Percentiles rank a stretch among this genome's conserved stretches.
Conservation (phyloP, 2,329 filamentous ascomycete genomes). For the Aspergillus pseudotamarii region DNA sequence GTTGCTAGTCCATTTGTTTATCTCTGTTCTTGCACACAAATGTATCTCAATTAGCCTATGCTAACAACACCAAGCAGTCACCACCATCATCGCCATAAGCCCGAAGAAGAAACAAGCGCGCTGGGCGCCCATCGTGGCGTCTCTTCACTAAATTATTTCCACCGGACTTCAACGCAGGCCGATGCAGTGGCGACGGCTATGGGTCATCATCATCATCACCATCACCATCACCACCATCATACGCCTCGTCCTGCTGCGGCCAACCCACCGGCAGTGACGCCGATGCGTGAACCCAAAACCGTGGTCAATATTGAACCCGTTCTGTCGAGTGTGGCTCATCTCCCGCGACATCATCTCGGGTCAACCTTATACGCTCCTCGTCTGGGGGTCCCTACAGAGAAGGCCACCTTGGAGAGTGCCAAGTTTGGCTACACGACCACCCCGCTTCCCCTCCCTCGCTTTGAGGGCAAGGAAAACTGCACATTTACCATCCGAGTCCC, state of each 20-base stretch:
- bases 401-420: slow-evolving; percentile 47
- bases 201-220: slow-evolving; percentile 46
- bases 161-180: slow-evolving; percentile 32
- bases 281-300: slow-evolving; percentile 62
- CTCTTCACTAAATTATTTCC: slow-evolving; percentile 31
- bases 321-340: slow-evolving; percentile 69
- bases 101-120: slow-evolving; percentile 49
- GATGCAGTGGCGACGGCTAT: slow-evolving; percentile 25
- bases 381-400: slow-evolving; percentile 54
- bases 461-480: slow-evolving; percentile 80
- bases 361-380: slow-evolving; percentile 78
- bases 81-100: slow-evolving; percentile 59
- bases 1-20: slow-evolving; percentile 24
- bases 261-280: slow-evolving; percentile 30
- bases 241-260: slow-evolving; percentile 24
- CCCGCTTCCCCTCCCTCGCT: slow-evolving; percentile 74
- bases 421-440: slow-evolving; percentile 62
- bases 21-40: not conserved
- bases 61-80: slow-evolving; percentile 36
- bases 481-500: slow-evolving; percentile 88
- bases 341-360: slow-evolving; percentile 78
- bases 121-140: slow-evolving; percentile 28
- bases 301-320: slow-evolving; percentile 71
- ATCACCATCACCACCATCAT: slow-evolving; percentile 46
- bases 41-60: not conserved